These are phyloP conservation scores for Clitoria ternatea DNA, from an alignment of 306 rosid species.

Conservation along the genomic window DNA sequence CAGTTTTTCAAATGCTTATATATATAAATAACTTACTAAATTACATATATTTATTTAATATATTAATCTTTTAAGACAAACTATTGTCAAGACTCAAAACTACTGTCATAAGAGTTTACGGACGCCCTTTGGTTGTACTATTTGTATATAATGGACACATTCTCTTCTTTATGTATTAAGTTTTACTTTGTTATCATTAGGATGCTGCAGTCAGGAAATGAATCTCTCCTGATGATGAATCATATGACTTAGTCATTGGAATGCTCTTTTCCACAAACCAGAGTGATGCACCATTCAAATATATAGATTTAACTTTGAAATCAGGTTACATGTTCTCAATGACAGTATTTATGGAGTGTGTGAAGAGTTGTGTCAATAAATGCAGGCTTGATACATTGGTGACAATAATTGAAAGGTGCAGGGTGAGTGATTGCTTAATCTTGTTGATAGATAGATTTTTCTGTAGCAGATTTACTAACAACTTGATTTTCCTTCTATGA, in stretches of 20 bases:
- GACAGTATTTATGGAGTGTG: slow-evolving; percentile 56
- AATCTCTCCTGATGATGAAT: slow-evolving; percentile 68
- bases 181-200: slow-evolving; percentile 43
- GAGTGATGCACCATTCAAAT: slow-evolving; percentile 68
- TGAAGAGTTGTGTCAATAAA: slow-evolving; percentile 43
- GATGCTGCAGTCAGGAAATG: slow-evolving; percentile 80
- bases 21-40: no score
- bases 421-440: slow-evolving; percentile 48
- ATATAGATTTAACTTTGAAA: slow-evolving; percentile 65
- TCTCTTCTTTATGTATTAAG: slow-evolving; percentile 12
- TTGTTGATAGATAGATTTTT: no score
- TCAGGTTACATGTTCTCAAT: slow-evolving; percentile 60
- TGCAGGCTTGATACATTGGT: slow-evolving; percentile 77
- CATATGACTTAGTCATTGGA: slow-evolving; percentile 68
- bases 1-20: no score
- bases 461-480: no score
- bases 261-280: slow-evolving; percentile 53
- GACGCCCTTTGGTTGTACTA: not conserved
- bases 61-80: no score
- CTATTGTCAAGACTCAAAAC: not conserved
- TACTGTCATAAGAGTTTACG: not conserved
- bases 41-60: no score
- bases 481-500: slow-evolving; percentile 19
- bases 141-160: not conserved
- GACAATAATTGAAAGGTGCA: slow-evolving; percentile 77